These are phyloP conservation scores for Coemansia sp. DNA, from an alignment of 371 early-diverging fungal species.

Conservation along the genomic window DNA sequence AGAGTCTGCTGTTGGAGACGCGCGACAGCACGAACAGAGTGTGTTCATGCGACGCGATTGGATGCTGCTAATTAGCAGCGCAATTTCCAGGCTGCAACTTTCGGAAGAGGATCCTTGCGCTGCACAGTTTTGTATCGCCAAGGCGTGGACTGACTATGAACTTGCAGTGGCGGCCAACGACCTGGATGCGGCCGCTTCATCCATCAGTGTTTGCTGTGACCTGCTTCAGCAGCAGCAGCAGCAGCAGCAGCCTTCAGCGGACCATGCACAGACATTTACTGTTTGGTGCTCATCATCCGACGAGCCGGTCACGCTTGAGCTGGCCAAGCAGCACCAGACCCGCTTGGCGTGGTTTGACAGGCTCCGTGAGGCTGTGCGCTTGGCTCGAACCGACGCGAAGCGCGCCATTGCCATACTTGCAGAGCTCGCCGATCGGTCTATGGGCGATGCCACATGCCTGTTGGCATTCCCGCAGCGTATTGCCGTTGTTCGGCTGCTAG, in stretches of 20 bases:
- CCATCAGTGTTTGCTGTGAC: constrained; percentile 7
- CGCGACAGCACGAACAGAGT: not conserved
- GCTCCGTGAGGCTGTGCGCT: constrained; percentile 15
- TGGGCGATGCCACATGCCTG: not conserved
- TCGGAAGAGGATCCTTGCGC: not conserved
- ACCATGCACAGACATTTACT: not conserved
- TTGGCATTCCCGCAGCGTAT: constrained; percentile 29
- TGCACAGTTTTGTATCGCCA: constrained; percentile 14
- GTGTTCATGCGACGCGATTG: constrained; percentile 25
- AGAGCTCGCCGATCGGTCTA: constrained; percentile 2
- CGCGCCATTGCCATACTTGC: constrained; percentile 10
- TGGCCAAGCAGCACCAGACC: constrained; percentile 14
- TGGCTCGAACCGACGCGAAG: constrained; percentile 6
- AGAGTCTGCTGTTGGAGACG: constrained; percentile 1
- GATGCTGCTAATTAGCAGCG: constrained; percentile 1
- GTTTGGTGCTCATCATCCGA: constrained; percentile 29
- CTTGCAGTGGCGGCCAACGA: constrained; percentile 8
- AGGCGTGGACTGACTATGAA: constrained; percentile 41
- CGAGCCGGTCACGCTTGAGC: constrained; percentile 12
- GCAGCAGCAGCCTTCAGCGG: not conserved
- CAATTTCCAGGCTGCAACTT: not conserved
- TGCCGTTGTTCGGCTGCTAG: constrained; percentile 24
- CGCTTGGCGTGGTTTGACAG: constrained; percentile 11
- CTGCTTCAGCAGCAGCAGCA: not conserved
- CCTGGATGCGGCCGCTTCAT: not conserved